Conservation (phyloP, 768 basidiomycete genomes). For the Mrakia frigida region DNA sequence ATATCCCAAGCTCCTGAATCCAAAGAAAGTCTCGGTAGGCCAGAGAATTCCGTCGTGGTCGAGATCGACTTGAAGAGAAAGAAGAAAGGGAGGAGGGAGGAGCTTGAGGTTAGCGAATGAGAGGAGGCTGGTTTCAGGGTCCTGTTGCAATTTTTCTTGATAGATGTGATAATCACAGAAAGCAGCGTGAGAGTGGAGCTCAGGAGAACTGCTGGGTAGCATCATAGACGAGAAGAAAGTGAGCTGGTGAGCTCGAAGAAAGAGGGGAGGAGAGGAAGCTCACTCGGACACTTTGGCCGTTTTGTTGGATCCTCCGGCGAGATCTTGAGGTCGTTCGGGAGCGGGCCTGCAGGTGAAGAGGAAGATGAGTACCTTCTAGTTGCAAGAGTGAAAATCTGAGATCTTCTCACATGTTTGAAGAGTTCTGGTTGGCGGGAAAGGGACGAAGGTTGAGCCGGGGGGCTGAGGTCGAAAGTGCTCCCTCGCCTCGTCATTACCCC, state of each 20-base stretch:
- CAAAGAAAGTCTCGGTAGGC: conserved; percentile 49
- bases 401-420: neutral
- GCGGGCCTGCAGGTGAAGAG: neutral
- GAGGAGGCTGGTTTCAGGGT: neutral
- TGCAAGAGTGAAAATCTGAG: neutral
- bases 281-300: neutral
- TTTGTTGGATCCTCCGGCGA: neutral
- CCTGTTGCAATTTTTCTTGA: neutral
- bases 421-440: neutral
- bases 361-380: neutral
- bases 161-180: neutral
- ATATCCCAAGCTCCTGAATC: conserved; percentile 49
- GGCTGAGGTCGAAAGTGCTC: neutral
- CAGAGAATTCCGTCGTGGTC: conserved; percentile 50
- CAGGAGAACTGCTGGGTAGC: neutral
- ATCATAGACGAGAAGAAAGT: neutral
- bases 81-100: too few species aligned
- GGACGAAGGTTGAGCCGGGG: neutral
- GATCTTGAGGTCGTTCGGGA: neutral
- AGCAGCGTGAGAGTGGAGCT: conserved; percentile 15
- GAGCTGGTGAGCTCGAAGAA: neutral
- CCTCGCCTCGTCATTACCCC: neutral
- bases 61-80: conserved; percentile 43
- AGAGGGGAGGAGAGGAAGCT: neutral
- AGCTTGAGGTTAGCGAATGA: neutral